Evolutionary conservation across 805 yeast genomes (phyloP), one percentile per base, ranked within the genome.

Genomic region (Candida oleophila): DNA sequence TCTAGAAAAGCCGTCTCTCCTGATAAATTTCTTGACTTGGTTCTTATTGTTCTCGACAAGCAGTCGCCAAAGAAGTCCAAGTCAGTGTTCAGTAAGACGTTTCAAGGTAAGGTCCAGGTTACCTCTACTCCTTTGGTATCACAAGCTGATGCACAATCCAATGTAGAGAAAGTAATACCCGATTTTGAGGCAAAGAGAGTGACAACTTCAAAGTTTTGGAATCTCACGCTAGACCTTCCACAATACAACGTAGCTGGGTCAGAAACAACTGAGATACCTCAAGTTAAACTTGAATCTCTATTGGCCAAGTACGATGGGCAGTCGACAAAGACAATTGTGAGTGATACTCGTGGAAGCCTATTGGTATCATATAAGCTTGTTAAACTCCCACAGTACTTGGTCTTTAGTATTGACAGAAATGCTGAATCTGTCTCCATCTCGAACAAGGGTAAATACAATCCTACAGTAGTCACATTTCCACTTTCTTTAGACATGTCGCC

Each of bases 401-500:
- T 83, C 3, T 53, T 88, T 2, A 81, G 80, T 54, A 72, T 81
- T 46, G 80, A 85, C 50, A 70, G 94, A 48, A 56, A 50, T 12
- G 45, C 55, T 14, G 63, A 60, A 34, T 44, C 22, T 18, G 19
- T 18, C 7, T 4, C 36, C 18, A 20, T 19, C 8, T 18, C 22
- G 4, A 19, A 22, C 2, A 40, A 43, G n/a, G 38, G 22, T 7
- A 28, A 36, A 12, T 19, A 41, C 14, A 60, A 57, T 38, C 81
- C 82, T 28, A 83, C 87, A 1, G 75, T 85, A 22, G 85, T 87
- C 3, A 81, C 78, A 40, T 85, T 81, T 56, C 78, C 83, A 5
- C 66, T 69, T 2, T 57, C 56, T 49, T 66, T 70, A 53, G 73
- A 59, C 50, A 70, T 71, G 67, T 53, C 60, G 2, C 69, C 67